Conservation (phyloP, 805 yeast species). For the Suhomyces tanzawaensis region DNA sequence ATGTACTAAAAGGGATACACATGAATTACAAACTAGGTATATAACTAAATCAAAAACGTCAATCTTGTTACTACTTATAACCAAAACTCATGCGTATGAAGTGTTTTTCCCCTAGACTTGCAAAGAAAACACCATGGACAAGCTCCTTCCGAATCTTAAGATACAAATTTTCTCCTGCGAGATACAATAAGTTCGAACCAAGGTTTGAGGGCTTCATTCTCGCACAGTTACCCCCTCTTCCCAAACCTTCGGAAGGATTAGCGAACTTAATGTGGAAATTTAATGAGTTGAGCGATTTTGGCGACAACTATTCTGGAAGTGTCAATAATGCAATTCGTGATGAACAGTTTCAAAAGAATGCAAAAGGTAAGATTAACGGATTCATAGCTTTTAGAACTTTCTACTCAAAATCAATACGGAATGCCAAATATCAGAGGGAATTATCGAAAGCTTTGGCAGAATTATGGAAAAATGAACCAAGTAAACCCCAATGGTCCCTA, state of each 20-base stretch:
- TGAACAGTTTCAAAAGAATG: background rate
- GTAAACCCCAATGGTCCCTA: background rate
- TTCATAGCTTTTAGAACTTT: slow-evolving; percentile 8
- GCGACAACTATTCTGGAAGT: too few species aligned
- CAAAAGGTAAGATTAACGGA: slow-evolving; percentile 2
- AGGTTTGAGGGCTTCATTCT: background rate
- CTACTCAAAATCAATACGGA: slow-evolving; percentile 2
- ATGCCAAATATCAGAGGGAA: background rate
- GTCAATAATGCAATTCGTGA: background rate
- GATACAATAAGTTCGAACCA: too few species aligned
- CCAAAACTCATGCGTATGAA: too few species aligned
- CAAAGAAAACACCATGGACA: too few species aligned
- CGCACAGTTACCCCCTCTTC: background rate
- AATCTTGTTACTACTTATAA: too few species aligned
- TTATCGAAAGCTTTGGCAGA: background rate
- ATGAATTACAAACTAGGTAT: too few species aligned
- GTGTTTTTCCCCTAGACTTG: too few species aligned
- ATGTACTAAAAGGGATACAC: background rate
- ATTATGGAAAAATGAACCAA: slow-evolving; percentile 2
- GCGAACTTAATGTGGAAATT: background rate
- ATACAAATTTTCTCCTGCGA: too few species aligned
- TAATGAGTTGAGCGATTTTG: background rate
- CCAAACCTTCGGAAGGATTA: background rate
- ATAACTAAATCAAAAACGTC: too few species aligned
- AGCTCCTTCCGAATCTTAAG: too few species aligned